Evolutionary conservation across 331 rosid genomes (phyloP).

Genomic region (Arachis monticola): DNA sequence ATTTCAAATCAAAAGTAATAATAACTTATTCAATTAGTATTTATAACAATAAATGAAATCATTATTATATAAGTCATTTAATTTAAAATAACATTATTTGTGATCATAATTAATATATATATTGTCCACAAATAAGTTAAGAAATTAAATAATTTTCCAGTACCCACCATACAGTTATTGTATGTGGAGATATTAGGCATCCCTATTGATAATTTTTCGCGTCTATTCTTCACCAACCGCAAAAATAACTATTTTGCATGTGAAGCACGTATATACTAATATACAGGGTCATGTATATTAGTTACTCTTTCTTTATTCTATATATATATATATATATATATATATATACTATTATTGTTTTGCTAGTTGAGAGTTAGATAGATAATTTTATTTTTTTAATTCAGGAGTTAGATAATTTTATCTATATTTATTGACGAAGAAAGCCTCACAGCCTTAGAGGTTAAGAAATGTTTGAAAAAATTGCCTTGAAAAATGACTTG

Average conservation of each 20-base stretch:
- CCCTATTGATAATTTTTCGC: not conserved
- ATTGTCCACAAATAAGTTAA: no score
- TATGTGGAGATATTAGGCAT: not conserved
- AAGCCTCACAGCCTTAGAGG: not conserved
- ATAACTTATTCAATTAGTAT: no score
- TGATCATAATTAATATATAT: no score
- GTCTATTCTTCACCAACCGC: not conserved
- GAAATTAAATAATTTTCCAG: no score
- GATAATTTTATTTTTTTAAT: not conserved
- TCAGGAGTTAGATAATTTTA: not conserved
- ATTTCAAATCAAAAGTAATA: no score
- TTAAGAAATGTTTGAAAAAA: not conserved
- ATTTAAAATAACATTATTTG: no score
- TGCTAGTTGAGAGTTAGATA: not conserved
- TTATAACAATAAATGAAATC: no score
- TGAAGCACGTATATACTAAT: not conserved
- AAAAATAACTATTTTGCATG: not conserved
- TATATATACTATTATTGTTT: not conserved
- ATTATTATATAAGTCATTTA: no score
- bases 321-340: no score
- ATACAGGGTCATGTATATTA: no score
- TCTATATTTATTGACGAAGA: slow-evolving; percentile 3
- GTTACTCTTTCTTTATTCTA: not conserved
- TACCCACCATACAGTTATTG: no score
- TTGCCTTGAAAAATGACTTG: not conserved